Conservation (phyloP, 108 stramenopile genomes). For the Mayamaea pseudoterrestris region DNA sequence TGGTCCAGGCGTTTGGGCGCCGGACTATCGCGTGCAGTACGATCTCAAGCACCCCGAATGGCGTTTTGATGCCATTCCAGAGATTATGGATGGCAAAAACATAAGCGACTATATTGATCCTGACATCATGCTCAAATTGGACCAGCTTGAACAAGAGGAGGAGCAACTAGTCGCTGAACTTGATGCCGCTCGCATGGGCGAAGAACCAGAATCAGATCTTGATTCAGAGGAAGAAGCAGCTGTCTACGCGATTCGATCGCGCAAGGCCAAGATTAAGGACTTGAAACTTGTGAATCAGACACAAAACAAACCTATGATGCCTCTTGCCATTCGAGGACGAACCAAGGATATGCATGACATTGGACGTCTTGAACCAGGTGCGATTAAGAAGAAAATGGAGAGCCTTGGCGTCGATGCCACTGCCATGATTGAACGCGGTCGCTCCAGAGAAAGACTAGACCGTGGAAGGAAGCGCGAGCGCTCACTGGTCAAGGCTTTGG, state of each 20-base stretch:
- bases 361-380: conserved; percentile 38
- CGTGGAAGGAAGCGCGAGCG: conserved; percentile 49
- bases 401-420: conserved; percentile 58
- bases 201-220: conserved; percentile 71
- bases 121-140: conserved; percentile 78
- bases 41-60: conserved; percentile 86
- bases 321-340: conserved; percentile 53
- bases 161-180: conserved; percentile 66
- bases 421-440: conserved; percentile 62
- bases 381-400: conserved; percentile 54
- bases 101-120: conserved; percentile 93
- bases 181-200: conserved; percentile 72
- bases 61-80: conserved; percentile 91
- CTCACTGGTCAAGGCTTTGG: conserved; percentile 15
- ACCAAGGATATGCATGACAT: conserved; percentile 56
- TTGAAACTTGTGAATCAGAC: conserved; percentile 42
- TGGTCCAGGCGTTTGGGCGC: conserved; percentile 94
- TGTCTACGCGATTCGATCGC: conserved; percentile 63
- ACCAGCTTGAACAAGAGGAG: conserved; percentile 85
- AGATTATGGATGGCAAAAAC: conserved; percentile 99
- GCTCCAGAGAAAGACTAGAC: conserved; percentile 37
- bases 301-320: conserved; percentile 57
- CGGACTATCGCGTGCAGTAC: conserved; percentile 93
- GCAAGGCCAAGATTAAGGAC: conserved; percentile 48
- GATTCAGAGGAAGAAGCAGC: conserved; percentile 72